phyloP scores from a whole-genome alignment of 768 basidiomycete species.

The Tulasnella sp. region DNA sequence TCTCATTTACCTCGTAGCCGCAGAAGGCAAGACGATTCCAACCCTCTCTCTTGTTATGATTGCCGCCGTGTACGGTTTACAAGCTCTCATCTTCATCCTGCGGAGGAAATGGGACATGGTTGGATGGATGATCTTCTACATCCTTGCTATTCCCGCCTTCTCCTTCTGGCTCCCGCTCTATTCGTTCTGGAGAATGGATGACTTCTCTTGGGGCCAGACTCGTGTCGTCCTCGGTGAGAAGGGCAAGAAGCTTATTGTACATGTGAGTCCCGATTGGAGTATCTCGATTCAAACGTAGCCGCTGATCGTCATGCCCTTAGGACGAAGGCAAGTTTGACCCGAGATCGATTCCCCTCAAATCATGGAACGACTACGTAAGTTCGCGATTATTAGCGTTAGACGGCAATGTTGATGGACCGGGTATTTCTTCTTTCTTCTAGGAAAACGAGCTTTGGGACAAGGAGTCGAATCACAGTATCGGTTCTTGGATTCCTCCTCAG shows the following conservation, averaged over 20 bases:
- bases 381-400: background rate
- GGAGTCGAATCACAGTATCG: slow-evolving; percentile 93
- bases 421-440: slow-evolving; percentile 45
- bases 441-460: slow-evolving; percentile 98
- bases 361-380: slow-evolving; percentile 93
- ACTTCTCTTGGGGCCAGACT: slow-evolving; percentile 95
- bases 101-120: slow-evolving; percentile 98
- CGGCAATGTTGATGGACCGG: slow-evolving; percentile 15
- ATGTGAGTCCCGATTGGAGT: slow-evolving; percentile 58
- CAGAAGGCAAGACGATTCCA: slow-evolving; percentile 68
- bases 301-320: slow-evolving; percentile 47
- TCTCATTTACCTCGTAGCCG: slow-evolving; percentile 79
- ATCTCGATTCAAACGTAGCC: background rate
- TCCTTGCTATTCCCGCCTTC: slow-evolving; percentile 90
- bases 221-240: slow-evolving; percentile 91
- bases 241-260: slow-evolving; percentile 94
- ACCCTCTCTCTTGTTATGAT: slow-evolving; percentile 88
- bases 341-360: slow-evolving; percentile 88
- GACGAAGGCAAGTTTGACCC: slow-evolving; percentile 99
- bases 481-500: slow-evolving; percentile 84
- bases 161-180: slow-evolving; percentile 92
- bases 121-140: slow-evolving; percentile 96
- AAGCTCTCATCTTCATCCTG: slow-evolving; percentile 88
- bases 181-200: slow-evolving; percentile 98
- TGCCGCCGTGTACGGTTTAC: slow-evolving; percentile 90